phyloP scores from a whole-genome alignment of 2,329 filamentous ascomycete species.

The Phialophora verrucosa region DNA sequence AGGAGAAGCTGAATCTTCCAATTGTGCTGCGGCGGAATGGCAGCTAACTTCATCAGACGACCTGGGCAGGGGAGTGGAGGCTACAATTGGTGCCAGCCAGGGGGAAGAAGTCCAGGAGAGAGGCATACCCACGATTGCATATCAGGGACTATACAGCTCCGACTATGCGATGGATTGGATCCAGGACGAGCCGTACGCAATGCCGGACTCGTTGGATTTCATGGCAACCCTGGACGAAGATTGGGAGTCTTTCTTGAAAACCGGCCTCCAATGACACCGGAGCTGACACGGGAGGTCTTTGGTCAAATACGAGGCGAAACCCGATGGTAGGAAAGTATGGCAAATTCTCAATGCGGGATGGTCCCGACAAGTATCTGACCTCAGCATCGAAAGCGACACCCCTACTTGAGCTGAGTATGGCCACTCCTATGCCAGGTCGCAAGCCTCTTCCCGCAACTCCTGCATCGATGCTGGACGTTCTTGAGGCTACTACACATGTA shows the following conservation, averaged over 20 bases:
- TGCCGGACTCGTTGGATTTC: neutral
- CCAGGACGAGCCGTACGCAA: neutral
- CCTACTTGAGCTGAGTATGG: conserved; percentile 18
- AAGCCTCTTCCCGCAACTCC: conserved; percentile 12
- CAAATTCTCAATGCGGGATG: neutral
- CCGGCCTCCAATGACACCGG: neutral
- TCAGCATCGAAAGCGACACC: neutral
- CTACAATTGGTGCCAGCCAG: neutral
- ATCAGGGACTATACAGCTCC: conserved; percentile 23
- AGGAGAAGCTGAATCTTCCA: neutral
- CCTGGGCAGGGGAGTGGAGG: neutral
- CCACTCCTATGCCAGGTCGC: conserved; percentile 24
- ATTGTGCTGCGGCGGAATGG: neutral
- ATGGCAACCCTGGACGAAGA: conserved; percentile 16
- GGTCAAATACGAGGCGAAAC: neutral
- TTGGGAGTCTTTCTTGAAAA: conserved; percentile 24
- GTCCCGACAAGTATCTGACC: neutral
- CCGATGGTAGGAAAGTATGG: neutral
- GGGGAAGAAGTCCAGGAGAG: neutral
- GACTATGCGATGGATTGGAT: conserved; percentile 8
- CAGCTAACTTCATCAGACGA: neutral
- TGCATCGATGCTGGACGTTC: conserved; percentile 23
- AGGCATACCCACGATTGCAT: conserved; percentile 2
- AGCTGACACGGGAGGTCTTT: neutral
- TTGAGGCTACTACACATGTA: conserved; percentile 26